Conservation (phyloP, 805 yeast species). For the Nakazawaea molendinolei region DNA sequence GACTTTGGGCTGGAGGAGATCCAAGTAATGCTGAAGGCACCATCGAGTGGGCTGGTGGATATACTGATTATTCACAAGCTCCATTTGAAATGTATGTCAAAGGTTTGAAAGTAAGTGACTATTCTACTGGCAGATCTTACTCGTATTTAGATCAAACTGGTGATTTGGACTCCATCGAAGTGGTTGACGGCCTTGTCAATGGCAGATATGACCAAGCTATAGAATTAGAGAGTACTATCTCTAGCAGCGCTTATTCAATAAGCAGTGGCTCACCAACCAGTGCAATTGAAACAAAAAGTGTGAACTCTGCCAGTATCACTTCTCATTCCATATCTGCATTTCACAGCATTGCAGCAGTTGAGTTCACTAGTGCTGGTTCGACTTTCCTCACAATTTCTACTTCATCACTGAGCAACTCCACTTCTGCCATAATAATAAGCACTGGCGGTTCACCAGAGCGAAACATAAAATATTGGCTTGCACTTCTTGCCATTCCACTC, state of each 20-base stretch:
- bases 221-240: too few relatives aligned
- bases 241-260: neutral
- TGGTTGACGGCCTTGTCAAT: slow-evolving; percentile 38
- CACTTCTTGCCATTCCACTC: too few relatives aligned
- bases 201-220: slow-evolving; percentile 41
- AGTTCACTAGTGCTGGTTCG: too few relatives aligned
- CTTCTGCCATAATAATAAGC: too few relatives aligned
- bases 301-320: neutral
- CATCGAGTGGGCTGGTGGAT: slow-evolving; percentile 67
- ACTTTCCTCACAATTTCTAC: too few relatives aligned
- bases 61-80: slow-evolving; percentile 45
- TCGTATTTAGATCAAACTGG: slow-evolving; percentile 34
- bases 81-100: slow-evolving; percentile 56
- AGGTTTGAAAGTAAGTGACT: slow-evolving; percentile 41
- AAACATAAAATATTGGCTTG: too few relatives aligned
- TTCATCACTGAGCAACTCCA: too few relatives aligned
- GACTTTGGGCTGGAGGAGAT: slow-evolving; percentile 48
- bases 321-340: too few relatives aligned
- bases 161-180: slow-evolving; percentile 29
- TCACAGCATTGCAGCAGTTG: too few relatives aligned
- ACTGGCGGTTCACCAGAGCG: too few relatives aligned
- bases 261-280: neutral
- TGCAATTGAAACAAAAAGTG: neutral
- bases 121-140: slow-evolving; percentile 40
- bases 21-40: slow-evolving; percentile 48